Base-by-base conservation (phyloP, 1,139 yeast species). In the Blastobotrys petasosporus region DNA sequence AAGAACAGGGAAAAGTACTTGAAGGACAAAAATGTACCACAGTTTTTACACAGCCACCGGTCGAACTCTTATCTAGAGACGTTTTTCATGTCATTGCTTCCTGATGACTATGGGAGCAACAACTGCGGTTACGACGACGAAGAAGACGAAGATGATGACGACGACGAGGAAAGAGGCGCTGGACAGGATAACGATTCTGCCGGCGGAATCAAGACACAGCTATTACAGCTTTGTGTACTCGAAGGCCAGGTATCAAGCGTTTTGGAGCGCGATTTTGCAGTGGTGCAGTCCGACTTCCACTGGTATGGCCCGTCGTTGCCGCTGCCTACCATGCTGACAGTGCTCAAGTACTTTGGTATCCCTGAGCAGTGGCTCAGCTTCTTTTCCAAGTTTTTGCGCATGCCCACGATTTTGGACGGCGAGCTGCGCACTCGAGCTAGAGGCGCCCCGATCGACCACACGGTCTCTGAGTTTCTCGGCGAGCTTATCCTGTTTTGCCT, bases 221-320 rank as follows among this genome's bases (percentile, higher is more conserved):
- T 52, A 10, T 35, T 52, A 16, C 42, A 46, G 7, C 30, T 45
- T 16, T 16, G 48, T 25, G 37, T 51, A n/a, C 37, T 49, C 1
- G 56, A 53, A 31, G 15, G 42, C 2, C 32, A 41, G 10, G 42
- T 53, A 11, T 42, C 48, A 36, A 41, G 48, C 9, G 38, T 41
- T 6, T 12, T 52, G 5, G 34, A 44, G 9, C 42, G 47, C 3
- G 50, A 44, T 11, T 54, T 52, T 36, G 45, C 53, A 8, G 52
- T 45, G n/a, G 35, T 52, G 23, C 43, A 54, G 7, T 50, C 55
- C 11, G 56, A 53, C 38, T 53, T 46, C 41, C 39, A 46, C 11
- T 51, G 53, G 53, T 53, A 52, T 45, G 56, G 55, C 4, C 55
- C 55, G 15, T 46, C 52, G 3, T 30, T 53, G 30, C 37, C 53